Conservation (phyloP, 2,329 filamentous ascomycete genomes). For the Dactylonectria macrodidyma region DNA sequence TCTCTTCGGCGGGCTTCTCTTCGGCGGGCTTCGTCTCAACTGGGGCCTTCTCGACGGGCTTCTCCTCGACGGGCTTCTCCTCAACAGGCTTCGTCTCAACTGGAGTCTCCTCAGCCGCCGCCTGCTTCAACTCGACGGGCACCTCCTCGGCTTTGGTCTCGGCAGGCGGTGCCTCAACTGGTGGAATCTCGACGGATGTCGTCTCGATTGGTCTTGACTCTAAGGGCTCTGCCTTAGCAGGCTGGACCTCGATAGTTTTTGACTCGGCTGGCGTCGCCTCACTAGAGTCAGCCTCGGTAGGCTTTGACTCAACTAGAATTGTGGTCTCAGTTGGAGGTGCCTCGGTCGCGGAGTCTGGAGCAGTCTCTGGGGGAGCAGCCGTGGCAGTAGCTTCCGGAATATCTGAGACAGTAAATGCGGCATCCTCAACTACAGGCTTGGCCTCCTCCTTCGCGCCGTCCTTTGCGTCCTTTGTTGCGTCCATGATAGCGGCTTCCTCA, state of each 20-base stretch:
- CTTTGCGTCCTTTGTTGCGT: constrained; percentile 40
- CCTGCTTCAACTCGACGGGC: constrained; percentile 1
- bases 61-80: constrained; percentile 8
- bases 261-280: constrained; percentile 2
- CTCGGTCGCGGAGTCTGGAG: neutral
- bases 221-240: neutral
- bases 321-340: constrained; percentile 14
- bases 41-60: neutral
- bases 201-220: neutral
- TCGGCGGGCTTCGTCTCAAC: constrained; percentile 1
- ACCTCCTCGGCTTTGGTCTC: neutral
- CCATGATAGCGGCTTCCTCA: constrained; percentile 37
- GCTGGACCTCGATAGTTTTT: neutral
- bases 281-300: neutral
- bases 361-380: neutral
- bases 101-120: neutral
- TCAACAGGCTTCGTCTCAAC: neutral
- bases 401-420: neutral
- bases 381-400: constrained; percentile 3
- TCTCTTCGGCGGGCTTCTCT: neutral
- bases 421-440: constrained; percentile 30
- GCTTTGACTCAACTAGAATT: constrained; percentile 8
- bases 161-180: neutral
- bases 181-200: neutral
- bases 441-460: constrained; percentile 45